Base-by-base conservation (phyloP, 2,329 filamentous ascomycete species). In the Nemania abortiva region DNA sequence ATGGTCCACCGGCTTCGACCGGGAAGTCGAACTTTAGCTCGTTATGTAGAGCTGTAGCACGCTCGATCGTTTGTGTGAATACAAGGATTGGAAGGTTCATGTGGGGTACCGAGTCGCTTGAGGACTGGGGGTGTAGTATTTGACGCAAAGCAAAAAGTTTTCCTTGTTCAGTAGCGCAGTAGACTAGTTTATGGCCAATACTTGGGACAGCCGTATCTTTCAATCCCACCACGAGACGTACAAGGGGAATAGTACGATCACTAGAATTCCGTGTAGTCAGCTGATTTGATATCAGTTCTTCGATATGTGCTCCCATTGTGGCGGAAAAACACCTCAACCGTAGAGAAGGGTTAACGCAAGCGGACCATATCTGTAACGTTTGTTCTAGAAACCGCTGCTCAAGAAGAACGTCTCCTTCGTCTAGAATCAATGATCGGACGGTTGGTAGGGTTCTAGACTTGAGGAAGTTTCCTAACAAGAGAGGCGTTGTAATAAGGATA, bases 21-120 rank as follows among this genome's bases (percentile, higher is more conserved):
- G 96, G 94, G 54, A 99, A 97, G 78, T 99, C 96, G 82, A 97
- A 99, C 70, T 93, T 91, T 34, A 99, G 87, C 80, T 99, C 96
- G 39, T 92, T 90, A 79, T 97, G 91, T 1, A 99, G 87, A 5
- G 96, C 94, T 37, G 92, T 89, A 0, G 96, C 96, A 74, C 96
- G 90, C 61, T 95, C 91, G 66, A 99, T 97, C 0, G 95, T 98
- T 82, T 99, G 96, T 0, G 95, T 96, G 80, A 99, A 99, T 69
- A 99, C 91, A 6, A 99, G 86, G 82, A 98, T 97, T 0, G 96
- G 96, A 0, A 96, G 94, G 0, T 93, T 90, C 54, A 98, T 84
- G 6, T 85, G 84, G 31, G 89, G 85, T 10, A 88, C 86, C 0
- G 89, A 85, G 72, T 84, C 82, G 67, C 81, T 79, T 11, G 84